These are phyloP conservation scores for Lactarius vividus DNA, from an alignment of 768 basidiomycete species.

Conservation along the genomic window DNA sequence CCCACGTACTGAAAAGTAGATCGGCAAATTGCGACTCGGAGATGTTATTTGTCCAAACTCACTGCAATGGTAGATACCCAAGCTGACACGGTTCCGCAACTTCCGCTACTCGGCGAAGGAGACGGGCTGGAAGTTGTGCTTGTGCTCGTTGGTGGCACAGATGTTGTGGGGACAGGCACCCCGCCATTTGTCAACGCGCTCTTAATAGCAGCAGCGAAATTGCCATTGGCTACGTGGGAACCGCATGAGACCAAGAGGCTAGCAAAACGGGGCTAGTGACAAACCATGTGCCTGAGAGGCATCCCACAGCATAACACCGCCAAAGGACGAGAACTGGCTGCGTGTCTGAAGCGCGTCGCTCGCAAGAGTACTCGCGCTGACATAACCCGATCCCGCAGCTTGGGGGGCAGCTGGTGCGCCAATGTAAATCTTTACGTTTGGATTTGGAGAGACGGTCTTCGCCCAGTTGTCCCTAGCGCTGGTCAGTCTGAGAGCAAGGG, in stretches of 20 bases:
- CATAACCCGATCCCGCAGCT: conserved; percentile 61
- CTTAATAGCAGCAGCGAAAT: conserved; percentile 45
- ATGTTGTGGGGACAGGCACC: conserved; percentile 16
- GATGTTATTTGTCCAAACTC: conserved; percentile 25
- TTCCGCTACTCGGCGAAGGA: conserved; percentile 32
- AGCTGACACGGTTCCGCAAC: conserved; percentile 43
- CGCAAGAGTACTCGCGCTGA: conserved; percentile 45
- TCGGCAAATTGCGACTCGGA: conserved; percentile 1
- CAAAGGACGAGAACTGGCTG: conserved; percentile 59
- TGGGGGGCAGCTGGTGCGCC: conserved; percentile 58
- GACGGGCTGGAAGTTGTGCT: conserved; percentile 32
- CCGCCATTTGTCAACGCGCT: conserved; percentile 36
- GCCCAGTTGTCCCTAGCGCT: conserved; percentile 63
- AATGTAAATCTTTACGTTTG: conserved; percentile 61
- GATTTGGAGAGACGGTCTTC: conserved; percentile 53
- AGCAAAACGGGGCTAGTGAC: neutral
- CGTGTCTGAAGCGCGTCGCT: conserved; percentile 50
- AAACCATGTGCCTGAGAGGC: conserved; percentile 35
- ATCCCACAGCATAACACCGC: conserved; percentile 53
- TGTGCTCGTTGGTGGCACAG: conserved; percentile 29
- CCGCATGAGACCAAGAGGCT: neutral
- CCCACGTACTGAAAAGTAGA: conserved; percentile 39
- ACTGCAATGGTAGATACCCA: conserved; percentile 43
- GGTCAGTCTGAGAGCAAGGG: neutral
- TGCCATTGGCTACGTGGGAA: conserved; percentile 39